These are phyloP conservation scores for Plectranthus barbatus DNA, from an alignment of 257 asterid genomes.

Conservation along the genomic window DNA sequence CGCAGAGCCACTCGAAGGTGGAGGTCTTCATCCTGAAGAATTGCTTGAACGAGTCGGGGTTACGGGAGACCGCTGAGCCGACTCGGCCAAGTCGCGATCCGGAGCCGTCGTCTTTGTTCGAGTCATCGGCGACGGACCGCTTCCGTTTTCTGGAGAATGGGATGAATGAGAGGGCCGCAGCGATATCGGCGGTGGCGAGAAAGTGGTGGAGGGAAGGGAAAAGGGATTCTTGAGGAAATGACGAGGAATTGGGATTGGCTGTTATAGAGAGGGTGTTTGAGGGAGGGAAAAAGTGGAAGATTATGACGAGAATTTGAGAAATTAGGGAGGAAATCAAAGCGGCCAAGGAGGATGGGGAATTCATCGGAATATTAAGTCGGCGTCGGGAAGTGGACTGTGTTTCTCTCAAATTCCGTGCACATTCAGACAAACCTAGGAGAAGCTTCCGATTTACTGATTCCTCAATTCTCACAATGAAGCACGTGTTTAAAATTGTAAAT, in stretches of 20 bases:
- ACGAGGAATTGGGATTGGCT: background rate
- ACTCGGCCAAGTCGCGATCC: conserved; percentile 9
- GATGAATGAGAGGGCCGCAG: conserved; percentile 31
- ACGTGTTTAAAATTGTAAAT: background rate
- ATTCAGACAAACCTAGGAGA: background rate
- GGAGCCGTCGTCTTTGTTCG: conserved; percentile 7
- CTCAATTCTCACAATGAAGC: background rate
- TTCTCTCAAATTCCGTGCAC: conserved; percentile 8
- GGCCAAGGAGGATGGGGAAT: conserved; percentile 37
- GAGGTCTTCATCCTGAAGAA: conserved; percentile 52
- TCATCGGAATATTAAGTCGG: conserved; percentile 16
- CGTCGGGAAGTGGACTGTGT: background rate
- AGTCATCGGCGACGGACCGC: conserved; percentile 29
- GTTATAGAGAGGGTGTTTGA: conserved; percentile 14
- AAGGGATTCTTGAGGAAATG: conserved; percentile 14
- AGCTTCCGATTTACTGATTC: background rate
- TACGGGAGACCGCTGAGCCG: conserved; percentile 21
- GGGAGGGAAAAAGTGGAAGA: conserved; percentile 37
- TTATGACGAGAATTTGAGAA: conserved; percentile 39
- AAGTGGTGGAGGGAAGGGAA: too few relatives aligned
- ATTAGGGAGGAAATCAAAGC: conserved; percentile 54
- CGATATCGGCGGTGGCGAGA: conserved; percentile 39
- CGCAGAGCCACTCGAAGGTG: conserved; percentile 81
- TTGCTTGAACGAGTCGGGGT: conserved; percentile 51
- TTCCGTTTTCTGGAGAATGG: conserved; percentile 51